Evolutionary conservation across 495 filamentous ascomycete genomes (phyloP), one percentile per base, ranked within the genome.

Genomic region (Penicillium roqueforti): DNA sequence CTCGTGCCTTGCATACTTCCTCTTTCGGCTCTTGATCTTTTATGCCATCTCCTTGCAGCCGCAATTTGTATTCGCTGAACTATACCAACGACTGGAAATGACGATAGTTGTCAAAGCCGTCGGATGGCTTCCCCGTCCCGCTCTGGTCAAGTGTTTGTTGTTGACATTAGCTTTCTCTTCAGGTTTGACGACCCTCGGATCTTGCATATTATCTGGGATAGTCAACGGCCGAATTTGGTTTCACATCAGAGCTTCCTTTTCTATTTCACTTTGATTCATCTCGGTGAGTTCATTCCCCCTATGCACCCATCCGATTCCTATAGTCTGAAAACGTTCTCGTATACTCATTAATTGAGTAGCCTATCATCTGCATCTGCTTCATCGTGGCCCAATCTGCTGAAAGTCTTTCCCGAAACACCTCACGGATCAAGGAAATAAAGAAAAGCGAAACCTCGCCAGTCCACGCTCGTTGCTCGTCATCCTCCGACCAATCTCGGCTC

Each of bases 1-100:
- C 67, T 69, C 60, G 68, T 74, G 71, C 71, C 71, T 74, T 74
- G 71, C 71, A 73, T 74, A 57, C 38, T 45, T 63, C 60, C 61
- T 66, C 50, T 73, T 72, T 56, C 25, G 55, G 51, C 6, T 57
- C 47, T 28, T 29, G 36, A 43, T 57, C 53, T 66, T 63, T 25
- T 3, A 14, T 66, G 48, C 47, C 52, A 62, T 60, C 68, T 72
- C 69, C 71, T 74, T 74, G 69, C 71, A 65, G 66, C 25, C 51
- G 58, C 34, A 68, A 52, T 58, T 70, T 61, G 66, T 73, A 59
- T 60, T 55, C 55, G 51, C 54, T 55, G 50, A 19, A 61, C 56
- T 55, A 58, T 52, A 53, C 55, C 61, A 56, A 34, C 13, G 31
- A 43, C 19, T 22, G 59, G 63, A 68, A 62, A 66, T 70, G 65